phyloP scores from a whole-genome alignment of 805 yeast species.

The Candida cerambycidarum region DNA sequence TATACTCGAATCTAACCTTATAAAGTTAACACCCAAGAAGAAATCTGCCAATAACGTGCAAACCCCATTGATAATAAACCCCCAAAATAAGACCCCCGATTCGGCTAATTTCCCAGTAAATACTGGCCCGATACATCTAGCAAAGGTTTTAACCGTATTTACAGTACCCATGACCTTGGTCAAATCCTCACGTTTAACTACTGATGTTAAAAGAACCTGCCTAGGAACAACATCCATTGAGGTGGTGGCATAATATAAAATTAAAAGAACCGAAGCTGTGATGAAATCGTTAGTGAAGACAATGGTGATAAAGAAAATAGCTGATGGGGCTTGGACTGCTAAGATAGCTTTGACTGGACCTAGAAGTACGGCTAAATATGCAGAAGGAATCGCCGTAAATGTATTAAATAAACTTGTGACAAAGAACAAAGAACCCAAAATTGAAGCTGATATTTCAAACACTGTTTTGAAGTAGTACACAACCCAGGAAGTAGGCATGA shows the following conservation, averaged over 20 bases:
- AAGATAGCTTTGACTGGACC: constrained; percentile 83
- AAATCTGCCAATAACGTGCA: constrained; percentile 50
- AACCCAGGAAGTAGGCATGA: constrained; percentile 87
- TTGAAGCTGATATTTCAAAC: constrained; percentile 54
- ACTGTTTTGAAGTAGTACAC: constrained; percentile 71
- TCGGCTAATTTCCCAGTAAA: constrained; percentile 76
- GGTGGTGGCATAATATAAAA: constrained; percentile 59
- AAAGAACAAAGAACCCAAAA: constrained; percentile 69
- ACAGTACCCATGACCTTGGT: constrained; percentile 83
- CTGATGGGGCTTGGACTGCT: constrained; percentile 76
- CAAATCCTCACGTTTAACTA: constrained; percentile 62
- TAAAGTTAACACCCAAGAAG: constrained; percentile 43
- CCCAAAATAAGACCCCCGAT: constrained; percentile 42
- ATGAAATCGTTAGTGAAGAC: constrained; percentile 23
- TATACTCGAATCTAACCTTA: constrained; percentile 38
- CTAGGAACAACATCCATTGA: constrained; percentile 94
- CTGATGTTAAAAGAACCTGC: constrained; percentile 70
- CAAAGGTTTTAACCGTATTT: constrained; percentile 81
- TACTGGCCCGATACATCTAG: constrained; percentile 78
- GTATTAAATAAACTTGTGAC: constrained; percentile 61
- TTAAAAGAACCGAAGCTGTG: constrained; percentile 53
- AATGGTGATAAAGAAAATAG: constrained; percentile 52
- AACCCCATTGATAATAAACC: constrained; percentile 54
- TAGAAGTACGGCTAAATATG: constrained; percentile 57
- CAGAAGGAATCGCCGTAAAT: constrained; percentile 74